Conservation (phyloP, 768 basidiomycete species). For the Tephrocybe sp. region DNA sequence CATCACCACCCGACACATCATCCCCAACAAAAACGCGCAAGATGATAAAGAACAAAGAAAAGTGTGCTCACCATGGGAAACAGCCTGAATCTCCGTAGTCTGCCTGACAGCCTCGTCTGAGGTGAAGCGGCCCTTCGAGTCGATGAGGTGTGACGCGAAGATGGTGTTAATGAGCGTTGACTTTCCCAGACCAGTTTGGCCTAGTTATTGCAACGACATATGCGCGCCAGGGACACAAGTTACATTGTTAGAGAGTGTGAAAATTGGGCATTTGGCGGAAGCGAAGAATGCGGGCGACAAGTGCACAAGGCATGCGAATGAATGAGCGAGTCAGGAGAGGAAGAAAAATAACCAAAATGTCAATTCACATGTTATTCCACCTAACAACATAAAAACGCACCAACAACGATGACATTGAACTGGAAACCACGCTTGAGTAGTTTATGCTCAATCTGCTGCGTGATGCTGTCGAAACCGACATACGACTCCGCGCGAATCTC, state of each 20-base stretch:
- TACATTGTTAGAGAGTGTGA: neutral
- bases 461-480: conserved; percentile 98
- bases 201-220: conserved; percentile 36
- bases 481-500: conserved; percentile 93
- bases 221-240: neutral
- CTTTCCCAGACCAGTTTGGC: conserved; percentile 97
- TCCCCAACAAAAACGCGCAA: neutral
- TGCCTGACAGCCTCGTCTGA: conserved; percentile 88
- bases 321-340: neutral
- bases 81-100: conserved; percentile 96
- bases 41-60: neutral
- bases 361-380: too few relatives aligned
- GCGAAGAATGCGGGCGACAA: neutral
- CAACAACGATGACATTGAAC: conserved; percentile 98
- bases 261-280: neutral
- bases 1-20: neutral
- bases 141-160: conserved; percentile 97
- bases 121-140: conserved; percentile 92
- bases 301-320: neutral
- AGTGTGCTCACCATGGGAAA: conserved; percentile 77
- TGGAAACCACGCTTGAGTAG: conserved; percentile 98
- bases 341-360: too few relatives aligned
- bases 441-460: conserved; percentile 98
- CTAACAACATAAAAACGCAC: conserved; percentile 67
- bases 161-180: conserved; percentile 99